phyloP scores from a whole-genome alignment of 208 protist genomes.

The Leishmania martiniquensis region DNA sequence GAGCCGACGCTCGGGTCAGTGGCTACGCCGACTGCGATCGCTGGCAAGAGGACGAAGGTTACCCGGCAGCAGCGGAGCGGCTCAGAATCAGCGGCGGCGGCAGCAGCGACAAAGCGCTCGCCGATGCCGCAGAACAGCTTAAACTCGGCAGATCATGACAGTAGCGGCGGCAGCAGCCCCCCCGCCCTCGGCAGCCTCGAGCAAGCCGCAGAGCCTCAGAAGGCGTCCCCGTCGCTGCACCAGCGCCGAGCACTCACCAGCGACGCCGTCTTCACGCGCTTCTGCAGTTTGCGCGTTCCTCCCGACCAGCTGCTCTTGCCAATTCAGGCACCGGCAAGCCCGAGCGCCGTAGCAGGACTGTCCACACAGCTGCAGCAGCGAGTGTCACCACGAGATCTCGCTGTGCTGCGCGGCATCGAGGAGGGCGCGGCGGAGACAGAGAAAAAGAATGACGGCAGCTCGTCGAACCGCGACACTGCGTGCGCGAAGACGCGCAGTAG shows the following conservation, averaged over 20 bases:
- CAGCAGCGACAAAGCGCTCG: constrained; percentile 18
- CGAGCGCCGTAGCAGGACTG: background rate
- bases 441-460: background rate
- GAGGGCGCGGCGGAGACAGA: background rate
- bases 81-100: background rate
- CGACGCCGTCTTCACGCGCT: constrained; percentile 23
- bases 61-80: background rate
- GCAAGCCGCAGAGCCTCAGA: background rate
- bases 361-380: background rate
- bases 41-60: background rate
- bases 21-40: background rate
- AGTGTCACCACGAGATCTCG: background rate
- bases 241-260: constrained; percentile 28
- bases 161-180: background rate
- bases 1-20: background rate
- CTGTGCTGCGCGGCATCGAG: background rate
- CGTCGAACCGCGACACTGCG: background rate
- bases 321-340: background rate
- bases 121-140: constrained; percentile 1
- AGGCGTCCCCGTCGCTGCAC: constrained; percentile 16
- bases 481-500: background rate
- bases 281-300: constrained; percentile 27
- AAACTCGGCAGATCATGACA: background rate
- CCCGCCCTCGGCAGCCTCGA: background rate
- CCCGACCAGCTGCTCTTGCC: constrained; percentile 28